These are phyloP conservation scores for Petasospora fabianii DNA, from an alignment of 1,139 yeast species.

Conservation along the genomic window DNA sequence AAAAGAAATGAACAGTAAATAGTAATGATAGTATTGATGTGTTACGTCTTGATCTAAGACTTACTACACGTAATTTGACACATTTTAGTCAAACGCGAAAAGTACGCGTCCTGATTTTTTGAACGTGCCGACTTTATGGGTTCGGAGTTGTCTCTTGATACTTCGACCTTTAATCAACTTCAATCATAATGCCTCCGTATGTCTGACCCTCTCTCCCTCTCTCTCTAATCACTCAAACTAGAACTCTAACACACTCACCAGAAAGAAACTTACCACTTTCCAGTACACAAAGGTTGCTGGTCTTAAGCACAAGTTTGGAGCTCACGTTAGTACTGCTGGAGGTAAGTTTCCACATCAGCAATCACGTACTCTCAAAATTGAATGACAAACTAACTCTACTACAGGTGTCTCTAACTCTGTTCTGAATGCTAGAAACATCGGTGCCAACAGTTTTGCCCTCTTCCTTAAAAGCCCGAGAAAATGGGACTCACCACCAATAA, in stretches of 20 bases:
- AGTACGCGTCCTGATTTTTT: background rate
- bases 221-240: no score
- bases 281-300: slow-evolving; percentile 32
- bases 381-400: background rate
- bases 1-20: slow-evolving; percentile 15
- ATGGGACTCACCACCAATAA: slow-evolving; percentile 82
- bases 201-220: no score
- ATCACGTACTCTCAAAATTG: background rate
- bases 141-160: background rate
- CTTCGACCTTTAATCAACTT: background rate
- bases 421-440: slow-evolving; percentile 67
- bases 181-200: background rate
- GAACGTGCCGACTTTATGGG: no score
- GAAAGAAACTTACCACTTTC: slow-evolving; percentile 11
- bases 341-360: slow-evolving; percentile 34
- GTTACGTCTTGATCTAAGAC: no score
- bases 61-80: no score
- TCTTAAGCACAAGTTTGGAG: slow-evolving; percentile 61
- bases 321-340: slow-evolving; percentile 73
- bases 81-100: no score
- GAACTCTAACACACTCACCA: background rate
- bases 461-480: slow-evolving; percentile 87
- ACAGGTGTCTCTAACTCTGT: slow-evolving; percentile 66
- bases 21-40: background rate
- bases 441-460: slow-evolving; percentile 77